Conservation (phyloP, 257 asterid species). For the Leonotis leonurus region DNA sequence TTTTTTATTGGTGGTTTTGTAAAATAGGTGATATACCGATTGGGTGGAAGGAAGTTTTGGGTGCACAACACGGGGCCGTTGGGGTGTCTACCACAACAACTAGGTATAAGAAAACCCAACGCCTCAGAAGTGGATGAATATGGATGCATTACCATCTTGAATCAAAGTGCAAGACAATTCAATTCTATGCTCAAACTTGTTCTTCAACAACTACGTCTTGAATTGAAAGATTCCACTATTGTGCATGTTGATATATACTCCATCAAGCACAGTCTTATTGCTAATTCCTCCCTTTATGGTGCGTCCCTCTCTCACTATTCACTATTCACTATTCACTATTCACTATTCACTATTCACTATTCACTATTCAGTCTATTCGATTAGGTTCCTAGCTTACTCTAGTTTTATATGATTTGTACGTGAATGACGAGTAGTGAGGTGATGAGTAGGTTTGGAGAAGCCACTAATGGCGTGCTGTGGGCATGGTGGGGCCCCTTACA, state of each 20-base stretch:
- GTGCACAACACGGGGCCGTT: constrained; percentile 47
- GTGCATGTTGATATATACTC: constrained; percentile 31
- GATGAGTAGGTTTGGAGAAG: constrained; percentile 29
- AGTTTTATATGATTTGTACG: no score
- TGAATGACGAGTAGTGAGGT: no score
- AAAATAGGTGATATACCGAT: constrained; percentile 22
- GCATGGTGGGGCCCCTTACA: constrained; percentile 45
- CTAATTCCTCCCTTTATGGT: constrained; percentile 23
- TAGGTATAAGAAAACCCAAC: constrained; percentile 17
- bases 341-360: no score
- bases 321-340: no score
- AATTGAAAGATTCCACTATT: constrained; percentile 27
- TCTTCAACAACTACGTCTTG: constrained; percentile 18
- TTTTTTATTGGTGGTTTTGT: no score
- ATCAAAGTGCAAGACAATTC: constrained; percentile 32
- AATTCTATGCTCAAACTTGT: constrained; percentile 23
- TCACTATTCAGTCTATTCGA: no score
- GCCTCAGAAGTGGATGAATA: constrained; percentile 20
- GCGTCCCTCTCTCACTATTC: background rate
- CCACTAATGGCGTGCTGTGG: constrained; percentile 60
- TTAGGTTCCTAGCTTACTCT: no score
- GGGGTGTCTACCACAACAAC: constrained; percentile 40
- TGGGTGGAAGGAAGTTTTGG: constrained; percentile 49
- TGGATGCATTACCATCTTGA: constrained; percentile 33
- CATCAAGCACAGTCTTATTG: constrained; percentile 27